Evolutionary conservation across 345 rosid genomes (phyloP), one percentile per base, ranked within the genome.

Genomic region (Hevea brasiliensis): DNA sequence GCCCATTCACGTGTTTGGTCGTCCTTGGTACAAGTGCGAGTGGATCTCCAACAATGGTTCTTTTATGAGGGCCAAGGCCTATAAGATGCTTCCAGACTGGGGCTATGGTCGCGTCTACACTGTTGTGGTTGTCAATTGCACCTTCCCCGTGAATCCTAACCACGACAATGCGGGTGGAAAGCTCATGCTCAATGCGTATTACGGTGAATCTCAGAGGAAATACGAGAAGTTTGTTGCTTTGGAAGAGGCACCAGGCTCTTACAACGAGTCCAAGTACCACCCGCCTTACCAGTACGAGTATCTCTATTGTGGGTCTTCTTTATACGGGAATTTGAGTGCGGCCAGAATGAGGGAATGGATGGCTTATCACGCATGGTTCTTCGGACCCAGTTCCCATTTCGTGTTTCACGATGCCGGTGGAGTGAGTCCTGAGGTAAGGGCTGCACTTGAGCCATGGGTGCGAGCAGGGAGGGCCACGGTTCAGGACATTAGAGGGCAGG

Each of bases 351-450:
- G 94, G 63, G 98, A 93, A 62, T 93, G 97, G 97, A 93, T 90
- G 83, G 98, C 98, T 69, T 93, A 90, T 74, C 98, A 93, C 76
- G 88, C 93, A 1, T 87, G 97, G 93, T 89, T 93, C 81, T 90
- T 93, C 9, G 98, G 98, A 0, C 81, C 83, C n/a, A 87, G 74
- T 6, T 93, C 97, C 14, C 97, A 93, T 81, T 93, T 90, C 64
- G 98, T 90, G 24, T 85, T 93, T 20, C 98, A 93, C 35, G 96
- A 93, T 11, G 98, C 98, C 0, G 98, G 98, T 3, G 98, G 94
- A 0, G 92, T 89, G 13, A 76, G 83, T 26, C 72, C 80, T 8
- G 89, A 85, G 54, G 98, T 92, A 24, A 81, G 79, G 76, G 85
- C 83, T 20, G 90, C 74, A 26, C 85, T 93, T 14, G 87, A 89